Evolutionary conservation across 768 basidiomycete species (phyloP).

Genomic region (Rhodosporidiobolus odoratus): DNA sequence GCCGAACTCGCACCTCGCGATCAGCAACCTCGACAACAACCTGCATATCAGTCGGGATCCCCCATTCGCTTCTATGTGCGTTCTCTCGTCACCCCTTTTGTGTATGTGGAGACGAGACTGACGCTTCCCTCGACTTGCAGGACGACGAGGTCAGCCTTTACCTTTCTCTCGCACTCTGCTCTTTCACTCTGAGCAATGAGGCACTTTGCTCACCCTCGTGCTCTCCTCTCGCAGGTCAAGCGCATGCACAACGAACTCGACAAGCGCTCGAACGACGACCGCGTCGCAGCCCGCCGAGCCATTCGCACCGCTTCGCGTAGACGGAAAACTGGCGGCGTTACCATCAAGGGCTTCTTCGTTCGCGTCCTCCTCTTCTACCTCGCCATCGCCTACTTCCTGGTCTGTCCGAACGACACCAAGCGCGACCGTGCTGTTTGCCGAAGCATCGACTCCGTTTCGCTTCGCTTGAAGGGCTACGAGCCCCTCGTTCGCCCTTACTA

Average conservation of each 20-base stretch:
- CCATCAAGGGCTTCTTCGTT: slow-evolving; percentile 24
- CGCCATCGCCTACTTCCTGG: slow-evolving; percentile 36
- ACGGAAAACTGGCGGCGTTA: slow-evolving; percentile 2
- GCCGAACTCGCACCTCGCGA: slow-evolving; percentile 5
- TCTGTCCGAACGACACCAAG: slow-evolving; percentile 21
- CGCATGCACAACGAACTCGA: slow-evolving; percentile 27
- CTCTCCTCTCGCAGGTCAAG: slow-evolving; percentile 17
- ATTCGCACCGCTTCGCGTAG: neutral
- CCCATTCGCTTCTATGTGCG: slow-evolving; percentile 24
- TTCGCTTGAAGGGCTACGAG: slow-evolving; percentile 8
- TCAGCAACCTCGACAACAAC: slow-evolving; percentile 1
- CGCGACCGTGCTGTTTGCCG: slow-evolving; percentile 34
- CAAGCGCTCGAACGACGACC: slow-evolving; percentile 3
- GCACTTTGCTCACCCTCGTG: neutral
- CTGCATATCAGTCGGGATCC: neutral
- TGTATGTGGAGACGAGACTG: neutral
- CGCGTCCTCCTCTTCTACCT: slow-evolving; percentile 34
- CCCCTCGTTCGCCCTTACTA: slow-evolving; percentile 27
- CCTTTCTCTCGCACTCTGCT: neutral
- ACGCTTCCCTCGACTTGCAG: neutral
- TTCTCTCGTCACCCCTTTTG: neutral
- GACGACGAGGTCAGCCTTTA: slow-evolving; percentile 17
- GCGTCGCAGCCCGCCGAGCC: slow-evolving; percentile 1
- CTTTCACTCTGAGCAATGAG: neutral
- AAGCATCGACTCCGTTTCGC: slow-evolving; percentile 3